Base-by-base conservation (phyloP, 192 early-diverging fungal species). In the Dissophora ornata region DNA sequence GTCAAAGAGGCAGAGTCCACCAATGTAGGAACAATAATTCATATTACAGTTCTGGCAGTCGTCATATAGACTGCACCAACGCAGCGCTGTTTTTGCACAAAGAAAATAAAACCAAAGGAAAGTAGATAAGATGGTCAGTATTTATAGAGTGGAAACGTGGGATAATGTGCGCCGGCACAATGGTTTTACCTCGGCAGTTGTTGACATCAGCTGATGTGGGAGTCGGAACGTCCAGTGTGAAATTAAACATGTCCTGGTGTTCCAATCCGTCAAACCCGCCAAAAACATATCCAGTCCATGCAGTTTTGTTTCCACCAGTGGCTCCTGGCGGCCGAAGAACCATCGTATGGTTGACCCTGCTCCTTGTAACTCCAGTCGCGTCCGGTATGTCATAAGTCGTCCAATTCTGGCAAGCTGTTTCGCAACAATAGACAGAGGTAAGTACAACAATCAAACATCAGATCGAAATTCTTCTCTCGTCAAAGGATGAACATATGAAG, bases 1-100 rank as follows among this genome's bases (percentile, higher is more conserved):
- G 48, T 80, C 79, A 54, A 80, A 80, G 18, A 80, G 62, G 41
- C 79, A 80, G 26, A 80, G 68, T 45, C 69, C 69, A n/a, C 28
- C 25, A 33, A 70, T 19, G 38, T 80, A 80, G 12, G 79, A 80
- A 29, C 79, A 80, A 33, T 80, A 80, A 19, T 48, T 65, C 3
- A 51, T 24, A 25, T 70, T 71, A 33, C 68, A 71, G 53, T 67
- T 57, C 26, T 60, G 62, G 29, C 79, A 80, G 49, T 80, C 79
- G 47, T 80, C 62, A 40, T 80, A 80, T 2, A 66, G 29, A 33
- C 42, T 66, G 44, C 79, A 80, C 79, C 79, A 80, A 19, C 69
- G 41, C 44, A 80, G 34, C 3, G 79, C 79, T 79, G 53, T 34
- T 25, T n/a, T 22, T n/a, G n/a, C 25, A 53, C 19, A 15, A 18